Conservation (phyloP, 1,284 basidiomycete genomes). For the Leccinum pachyderme region DNA sequence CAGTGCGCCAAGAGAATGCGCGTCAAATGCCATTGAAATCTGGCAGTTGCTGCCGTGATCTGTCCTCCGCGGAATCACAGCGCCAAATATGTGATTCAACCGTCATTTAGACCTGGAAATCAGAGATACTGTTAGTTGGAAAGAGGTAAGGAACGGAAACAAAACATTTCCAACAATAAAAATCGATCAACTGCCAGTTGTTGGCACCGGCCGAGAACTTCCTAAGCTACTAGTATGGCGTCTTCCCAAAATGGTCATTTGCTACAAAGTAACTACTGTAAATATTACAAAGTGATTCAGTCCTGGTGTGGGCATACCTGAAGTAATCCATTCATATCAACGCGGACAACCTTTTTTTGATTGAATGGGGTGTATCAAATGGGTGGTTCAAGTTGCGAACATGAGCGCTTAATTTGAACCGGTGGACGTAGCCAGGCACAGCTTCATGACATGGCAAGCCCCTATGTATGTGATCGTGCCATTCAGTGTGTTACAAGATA, state of each 20-base stretch:
- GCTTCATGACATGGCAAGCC: not conserved
- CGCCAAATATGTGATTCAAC: not conserved
- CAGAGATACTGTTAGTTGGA: not conserved
- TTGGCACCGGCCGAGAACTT: not conserved
- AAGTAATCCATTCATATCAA: too few relatives aligned
- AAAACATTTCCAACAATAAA: not conserved
- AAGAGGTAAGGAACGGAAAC: not conserved
- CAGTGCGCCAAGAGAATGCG: constrained; percentile 18
- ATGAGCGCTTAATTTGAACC: not conserved
- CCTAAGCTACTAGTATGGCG: too few relatives aligned
- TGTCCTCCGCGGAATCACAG: not conserved
- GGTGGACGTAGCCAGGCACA: not conserved
- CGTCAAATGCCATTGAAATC: not conserved
- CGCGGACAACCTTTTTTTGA: not conserved
- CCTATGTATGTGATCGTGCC: too few relatives aligned
- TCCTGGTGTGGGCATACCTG: too few relatives aligned
- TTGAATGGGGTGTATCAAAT: not conserved
- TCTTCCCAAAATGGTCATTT: not conserved
- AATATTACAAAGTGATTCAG: too few relatives aligned
- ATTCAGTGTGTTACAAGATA: too few relatives aligned
- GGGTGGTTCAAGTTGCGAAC: not conserved
- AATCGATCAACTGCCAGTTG: not conserved
- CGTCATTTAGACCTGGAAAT: not conserved
- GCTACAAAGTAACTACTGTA: too few relatives aligned
- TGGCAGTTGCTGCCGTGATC: not conserved